phyloP scores from a whole-genome alignment of 768 basidiomycete genomes.

The Suillus alpinus region DNA sequence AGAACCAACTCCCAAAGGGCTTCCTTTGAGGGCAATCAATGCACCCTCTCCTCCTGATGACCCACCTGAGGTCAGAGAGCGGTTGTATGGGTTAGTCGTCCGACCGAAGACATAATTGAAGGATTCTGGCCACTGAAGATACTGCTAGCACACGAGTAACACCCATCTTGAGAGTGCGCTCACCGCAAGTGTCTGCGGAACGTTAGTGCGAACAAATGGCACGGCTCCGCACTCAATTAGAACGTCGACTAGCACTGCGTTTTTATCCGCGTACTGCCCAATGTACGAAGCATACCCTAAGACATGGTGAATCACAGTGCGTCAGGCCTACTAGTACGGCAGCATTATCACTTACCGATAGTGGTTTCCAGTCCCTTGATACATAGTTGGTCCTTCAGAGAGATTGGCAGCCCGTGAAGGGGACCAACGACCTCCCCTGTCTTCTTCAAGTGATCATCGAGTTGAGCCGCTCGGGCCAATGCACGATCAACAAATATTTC shows the following conservation, averaged over 20 bases:
- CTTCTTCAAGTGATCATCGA: slow-evolving; percentile 59
- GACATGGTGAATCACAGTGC: not conserved
- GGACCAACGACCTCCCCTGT: slow-evolving; percentile 71
- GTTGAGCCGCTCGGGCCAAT: slow-evolving; percentile 55
- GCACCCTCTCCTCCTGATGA: slow-evolving; percentile 89
- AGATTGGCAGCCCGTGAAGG: slow-evolving; percentile 73
- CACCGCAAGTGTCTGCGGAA: slow-evolving; percentile 80
- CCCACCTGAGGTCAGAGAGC: slow-evolving; percentile 69
- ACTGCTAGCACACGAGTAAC: not conserved
- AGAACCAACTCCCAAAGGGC: slow-evolving; percentile 65
- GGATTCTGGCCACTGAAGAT: slow-evolving; percentile 67
- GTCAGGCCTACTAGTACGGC: not conserved
- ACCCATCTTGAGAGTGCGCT: slow-evolving; percentile 2
- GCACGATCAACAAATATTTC: slow-evolving; percentile 79
- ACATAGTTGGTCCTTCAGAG: slow-evolving; percentile 71
- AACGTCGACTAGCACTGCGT: slow-evolving; percentile 64
- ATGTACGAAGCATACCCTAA: slow-evolving; percentile 74
- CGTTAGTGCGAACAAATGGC: slow-evolving; percentile 68
- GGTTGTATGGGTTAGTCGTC: slow-evolving; percentile 74
- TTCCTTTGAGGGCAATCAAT: slow-evolving; percentile 50
- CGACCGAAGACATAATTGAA: slow-evolving; percentile 78
- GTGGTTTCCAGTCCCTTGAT: slow-evolving; percentile 69
- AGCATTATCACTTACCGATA: slow-evolving; percentile 43
- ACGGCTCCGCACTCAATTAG: slow-evolving; percentile 66
- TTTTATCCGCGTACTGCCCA: slow-evolving; percentile 53